Percentiles rank a stretch among this genome's conserved stretches.
Conservation (phyloP, 139 green algal species). For the Picochlorum sp. region DNA sequence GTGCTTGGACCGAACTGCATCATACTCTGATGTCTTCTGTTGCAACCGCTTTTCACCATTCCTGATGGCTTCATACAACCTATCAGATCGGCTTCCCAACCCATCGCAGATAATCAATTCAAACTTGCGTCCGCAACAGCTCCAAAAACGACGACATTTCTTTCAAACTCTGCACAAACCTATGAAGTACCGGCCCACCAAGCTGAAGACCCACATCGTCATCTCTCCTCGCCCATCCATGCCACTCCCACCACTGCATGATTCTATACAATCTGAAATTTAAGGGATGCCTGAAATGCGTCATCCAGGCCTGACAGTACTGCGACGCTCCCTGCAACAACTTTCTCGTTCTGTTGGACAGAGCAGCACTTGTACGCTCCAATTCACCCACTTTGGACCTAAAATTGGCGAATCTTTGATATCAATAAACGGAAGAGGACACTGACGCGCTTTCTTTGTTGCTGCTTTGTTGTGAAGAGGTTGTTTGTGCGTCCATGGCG, state of each 20-base stretch:
- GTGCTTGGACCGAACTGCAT: constrained; percentile 35
- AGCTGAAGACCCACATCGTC: constrained; percentile 17
- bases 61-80: constrained; percentile 20
- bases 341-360: constrained; percentile 28
- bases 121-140: constrained; percentile 38
- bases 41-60: constrained; percentile 28
- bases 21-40: constrained; percentile 34
- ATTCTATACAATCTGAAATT: constrained; percentile 35
- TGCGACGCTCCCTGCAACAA: constrained; percentile 34
- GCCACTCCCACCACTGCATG: constrained; percentile 36
- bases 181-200: constrained; percentile 1
- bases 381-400: constrained; percentile 17
- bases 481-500: too few relatives aligned
- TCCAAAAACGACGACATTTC: constrained; percentile 44
- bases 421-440: constrained; percentile 12
- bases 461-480: background rate
- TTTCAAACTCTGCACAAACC: constrained; percentile 42
- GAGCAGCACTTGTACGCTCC: constrained; percentile 31
- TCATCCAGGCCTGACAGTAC: constrained; percentile 38
- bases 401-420: constrained; percentile 22
- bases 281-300: constrained; percentile 19
- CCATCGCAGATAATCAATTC: constrained; percentile 43
- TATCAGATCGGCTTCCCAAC: constrained; percentile 30
- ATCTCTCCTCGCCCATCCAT: constrained; percentile 29
- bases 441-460: background rate